Percentiles rank a stretch among this genome's conserved stretches.
These are phyloP conservation scores for Rhododendron williamsianum DNA, from an alignment of 148 eudicot species.

Conservation along the genomic window DNA sequence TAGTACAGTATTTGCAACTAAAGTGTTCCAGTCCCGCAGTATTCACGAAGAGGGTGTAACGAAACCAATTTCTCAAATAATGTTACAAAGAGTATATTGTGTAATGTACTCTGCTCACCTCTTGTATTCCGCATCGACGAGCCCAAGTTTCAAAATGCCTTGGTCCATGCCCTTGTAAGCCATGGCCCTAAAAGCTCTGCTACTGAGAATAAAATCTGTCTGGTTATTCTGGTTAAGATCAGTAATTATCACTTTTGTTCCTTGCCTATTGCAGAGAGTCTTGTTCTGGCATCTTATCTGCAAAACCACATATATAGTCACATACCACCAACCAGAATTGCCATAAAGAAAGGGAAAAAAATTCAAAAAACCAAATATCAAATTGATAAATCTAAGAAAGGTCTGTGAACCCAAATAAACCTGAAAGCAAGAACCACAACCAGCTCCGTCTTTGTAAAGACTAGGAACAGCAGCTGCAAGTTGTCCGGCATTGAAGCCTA, in stretches of 20 bases:
- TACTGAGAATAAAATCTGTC: slow-evolving; percentile 64
- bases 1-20: neutral
- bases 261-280: slow-evolving; percentile 39
- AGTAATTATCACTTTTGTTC: slow-evolving; percentile 46
- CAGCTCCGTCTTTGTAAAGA: slow-evolving; percentile 59
- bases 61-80: neutral
- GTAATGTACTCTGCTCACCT: slow-evolving; percentile 34
- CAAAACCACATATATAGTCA: neutral
- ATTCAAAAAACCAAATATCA: neutral
- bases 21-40: neutral
- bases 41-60: neutral
- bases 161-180: slow-evolving; percentile 52
- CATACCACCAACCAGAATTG: slow-evolving; percentile 6
- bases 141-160: slow-evolving; percentile 43
- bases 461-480: slow-evolving; percentile 67
- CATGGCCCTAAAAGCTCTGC: slow-evolving; percentile 69
- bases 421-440: slow-evolving; percentile 92
- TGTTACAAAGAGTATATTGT: neutral
- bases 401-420: slow-evolving; percentile 17
- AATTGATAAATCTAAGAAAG: neutral
- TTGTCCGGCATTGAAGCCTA: slow-evolving; percentile 44
- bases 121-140: slow-evolving; percentile 39
- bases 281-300: slow-evolving; percentile 71
- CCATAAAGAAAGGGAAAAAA: neutral
- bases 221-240: slow-evolving; percentile 43